Percentiles rank a stretch among this genome's conserved stretches.
Conservation (phyloP, 345 rosid species). For the Euclidium syriacum region DNA sequence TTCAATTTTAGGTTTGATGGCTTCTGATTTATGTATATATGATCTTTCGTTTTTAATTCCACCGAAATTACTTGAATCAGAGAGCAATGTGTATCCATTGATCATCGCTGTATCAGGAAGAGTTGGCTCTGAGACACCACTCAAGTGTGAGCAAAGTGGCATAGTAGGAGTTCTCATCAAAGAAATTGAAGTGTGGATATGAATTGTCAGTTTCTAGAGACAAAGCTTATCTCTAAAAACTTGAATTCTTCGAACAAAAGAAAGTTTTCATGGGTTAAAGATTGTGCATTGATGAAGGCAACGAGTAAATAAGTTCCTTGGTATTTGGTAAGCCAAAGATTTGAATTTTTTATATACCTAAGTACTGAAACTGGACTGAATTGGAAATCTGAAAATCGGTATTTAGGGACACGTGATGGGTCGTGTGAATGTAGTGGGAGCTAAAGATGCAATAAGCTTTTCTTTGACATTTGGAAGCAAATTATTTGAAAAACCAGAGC, state of each 20-base stretch:
- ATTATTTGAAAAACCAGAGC: conserved; percentile 68
- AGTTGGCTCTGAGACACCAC: conserved; percentile 81
- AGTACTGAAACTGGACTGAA: too few species aligned
- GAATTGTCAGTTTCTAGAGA: too few species aligned
- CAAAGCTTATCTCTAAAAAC: too few species aligned
- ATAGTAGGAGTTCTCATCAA: too few species aligned
- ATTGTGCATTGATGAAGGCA: conserved; percentile 66
- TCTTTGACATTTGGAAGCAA: conserved; percentile 61
- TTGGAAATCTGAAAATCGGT: not conserved
- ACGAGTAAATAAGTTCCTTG: conserved; percentile 86
- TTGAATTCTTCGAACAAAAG: conserved; percentile 51
- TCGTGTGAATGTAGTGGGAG: conserved; percentile 58
- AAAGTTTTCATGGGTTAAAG: conserved; percentile 87
- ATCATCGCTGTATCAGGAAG: conserved; percentile 70
- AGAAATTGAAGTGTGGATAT: too few species aligned
- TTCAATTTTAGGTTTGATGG: too few species aligned
- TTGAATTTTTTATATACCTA: too few species aligned
- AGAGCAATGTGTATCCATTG: conserved; percentile 57
- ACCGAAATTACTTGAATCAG: conserved; percentile 59
- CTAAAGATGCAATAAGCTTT: conserved; percentile 67
- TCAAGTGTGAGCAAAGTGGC: conserved; percentile 61
- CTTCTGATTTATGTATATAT: not conserved
- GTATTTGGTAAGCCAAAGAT: conserved; percentile 81
- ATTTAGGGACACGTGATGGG: conserved; percentile 78
- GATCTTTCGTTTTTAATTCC: conserved; percentile 30